Evolutionary conservation across 139 green algal genomes (phyloP).

Genomic region (Chlamydomonas eustigma): DNA sequence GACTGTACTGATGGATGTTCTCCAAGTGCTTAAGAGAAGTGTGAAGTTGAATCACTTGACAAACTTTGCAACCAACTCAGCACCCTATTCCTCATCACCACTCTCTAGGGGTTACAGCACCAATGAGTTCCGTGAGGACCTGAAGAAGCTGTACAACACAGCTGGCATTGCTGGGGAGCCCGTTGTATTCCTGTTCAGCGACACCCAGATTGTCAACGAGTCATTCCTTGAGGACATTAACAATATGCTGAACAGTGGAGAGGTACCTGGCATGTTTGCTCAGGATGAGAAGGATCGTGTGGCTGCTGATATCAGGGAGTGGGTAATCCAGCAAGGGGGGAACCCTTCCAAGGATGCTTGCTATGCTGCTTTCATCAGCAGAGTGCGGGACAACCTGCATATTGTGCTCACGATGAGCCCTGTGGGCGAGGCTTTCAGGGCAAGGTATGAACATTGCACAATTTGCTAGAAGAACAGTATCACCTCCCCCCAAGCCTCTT

Average conservation of each 20-base stretch:
- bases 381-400: slow-evolving; percentile 78
- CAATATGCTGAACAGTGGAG: slow-evolving; percentile 82
- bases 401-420: slow-evolving; percentile 77
- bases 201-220: slow-evolving; percentile 71
- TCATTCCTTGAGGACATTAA: slow-evolving; percentile 82
- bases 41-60: too few species aligned
- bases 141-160: slow-evolving; percentile 73
- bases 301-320: slow-evolving; percentile 62
- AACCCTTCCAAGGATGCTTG: slow-evolving; percentile 54
- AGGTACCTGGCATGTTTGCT: slow-evolving; percentile 56
- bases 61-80: too few species aligned
- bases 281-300: slow-evolving; percentile 74
- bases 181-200: slow-evolving; percentile 74
- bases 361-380: slow-evolving; percentile 68
- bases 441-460: too few species aligned
- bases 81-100: too few species aligned
- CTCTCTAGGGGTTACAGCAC: slow-evolving; percentile 57
- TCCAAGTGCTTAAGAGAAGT: too few species aligned
- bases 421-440: slow-evolving; percentile 69
- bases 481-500: too few species aligned
- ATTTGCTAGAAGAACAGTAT: too few species aligned
- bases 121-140: slow-evolving; percentile 75
- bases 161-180: slow-evolving; percentile 64
- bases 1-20: too few species aligned
- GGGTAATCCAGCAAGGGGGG: slow-evolving; percentile 42